Percentiles rank a stretch among this genome's conserved stretches.
phyloP scores from a whole-genome alignment of 495 filamentous ascomycete genomes.

The Ascodesmis nigricans region DNA sequence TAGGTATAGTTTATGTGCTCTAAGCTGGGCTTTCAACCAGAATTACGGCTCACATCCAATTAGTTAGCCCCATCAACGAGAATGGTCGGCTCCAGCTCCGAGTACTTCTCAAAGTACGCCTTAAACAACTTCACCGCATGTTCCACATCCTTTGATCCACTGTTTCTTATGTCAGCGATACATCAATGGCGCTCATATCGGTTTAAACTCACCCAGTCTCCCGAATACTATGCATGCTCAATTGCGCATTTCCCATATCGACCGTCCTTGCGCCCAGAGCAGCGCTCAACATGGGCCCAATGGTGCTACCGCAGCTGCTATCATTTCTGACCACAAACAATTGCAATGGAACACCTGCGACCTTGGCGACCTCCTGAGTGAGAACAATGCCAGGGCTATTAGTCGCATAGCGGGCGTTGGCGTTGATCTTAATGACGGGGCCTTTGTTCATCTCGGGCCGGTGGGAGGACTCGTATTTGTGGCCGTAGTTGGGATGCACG shows the following conservation, averaged over 20 bases:
- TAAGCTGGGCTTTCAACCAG: no score
- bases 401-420: constrained; percentile 86
- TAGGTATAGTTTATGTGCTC: no score
- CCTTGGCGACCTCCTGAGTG: constrained; percentile 62
- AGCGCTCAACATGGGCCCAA: constrained; percentile 83
- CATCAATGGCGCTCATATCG: neutral
- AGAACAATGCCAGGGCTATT: constrained; percentile 90
- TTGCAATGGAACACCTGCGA: constrained; percentile 61
- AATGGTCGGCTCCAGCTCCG: constrained; percentile 56
- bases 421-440: constrained; percentile 91
- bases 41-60: no score
- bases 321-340: constrained; percentile 94
- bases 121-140: constrained; percentile 71
- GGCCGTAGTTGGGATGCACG: constrained; percentile 79
- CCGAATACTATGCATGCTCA: constrained; percentile 91
- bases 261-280: constrained; percentile 67
- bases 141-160: constrained; percentile 47
- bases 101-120: constrained; percentile 66
- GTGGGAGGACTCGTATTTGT: constrained; percentile 79
- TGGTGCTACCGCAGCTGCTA: constrained; percentile 79
- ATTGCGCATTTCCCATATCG: constrained; percentile 86
- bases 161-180: constrained; percentile 8
- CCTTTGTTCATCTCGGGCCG: constrained; percentile 90
- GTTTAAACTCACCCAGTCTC: constrained; percentile 50
- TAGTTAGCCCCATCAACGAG: no score